Base-by-base conservation (phyloP, 192 early-diverging fungal species). In the Lobosporangium transversale region DNA sequence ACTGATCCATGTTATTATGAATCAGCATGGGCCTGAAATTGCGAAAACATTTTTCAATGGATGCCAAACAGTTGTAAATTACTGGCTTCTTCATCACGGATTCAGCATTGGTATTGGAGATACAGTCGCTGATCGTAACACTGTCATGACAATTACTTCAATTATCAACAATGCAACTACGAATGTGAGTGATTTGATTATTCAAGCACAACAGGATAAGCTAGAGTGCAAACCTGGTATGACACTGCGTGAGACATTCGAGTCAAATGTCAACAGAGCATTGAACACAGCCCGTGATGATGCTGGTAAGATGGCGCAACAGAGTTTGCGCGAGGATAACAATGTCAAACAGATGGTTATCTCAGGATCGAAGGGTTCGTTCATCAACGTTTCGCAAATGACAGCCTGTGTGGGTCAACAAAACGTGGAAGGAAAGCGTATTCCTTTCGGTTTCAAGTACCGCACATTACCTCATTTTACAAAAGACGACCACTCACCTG, bases 381-480 rank as follows among this genome's bases (percentile, higher is more conserved):
- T 90, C 58, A 93, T 99, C 58, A 99, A 99, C 79, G 90, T 97
- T 36, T 95, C 96, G 27, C 97, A 99, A 83, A 99, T 99, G 94
- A 85, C 94, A 20, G 95, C 95, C 20, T 95, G 93, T 92, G 96
- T 99, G n/a, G 97, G 97, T 42, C 97, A 98, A 81, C 97, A 99
- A 79, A 95, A 95, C 83, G 96, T 99, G n/a, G 96, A 99, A 70
- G 97, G 97, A 66, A 95, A 95, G 73, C 95, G 97, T 64, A 97
- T 99, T 82, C 96, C 95, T 17, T 98, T 93, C 66, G 96, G 96
- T 4, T 98, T 99, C 85, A 91, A 91, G 80, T 90, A 94, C 79
- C 90, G 97, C 40, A 90, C 96, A 2, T 84, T 99, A 66, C 97
- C 97, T n/a, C 96, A 98, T 68, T 99, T 95, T 80, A 92, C 94